Conservation (phyloP, 331 rosid genomes). For the Acacia concinna region DNA sequence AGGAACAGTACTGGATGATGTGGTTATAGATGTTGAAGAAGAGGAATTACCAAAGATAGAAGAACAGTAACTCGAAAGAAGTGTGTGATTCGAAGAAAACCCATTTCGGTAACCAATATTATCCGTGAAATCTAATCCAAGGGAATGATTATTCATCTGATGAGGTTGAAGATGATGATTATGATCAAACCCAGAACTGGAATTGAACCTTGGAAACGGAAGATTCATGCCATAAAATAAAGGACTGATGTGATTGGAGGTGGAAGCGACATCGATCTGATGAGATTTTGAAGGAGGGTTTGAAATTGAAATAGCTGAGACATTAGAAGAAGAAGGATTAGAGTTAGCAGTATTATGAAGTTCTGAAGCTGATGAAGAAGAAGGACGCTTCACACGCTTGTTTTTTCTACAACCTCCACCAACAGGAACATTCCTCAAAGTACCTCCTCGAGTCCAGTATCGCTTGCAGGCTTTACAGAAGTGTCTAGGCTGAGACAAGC, state of each 20-base stretch:
- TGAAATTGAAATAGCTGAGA: constrained; percentile 36
- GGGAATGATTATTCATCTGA: constrained; percentile 26
- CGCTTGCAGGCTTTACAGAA: constrained; percentile 96
- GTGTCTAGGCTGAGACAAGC: constrained; percentile 87
- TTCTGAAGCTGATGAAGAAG: constrained; percentile 33
- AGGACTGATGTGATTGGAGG: constrained; percentile 48
- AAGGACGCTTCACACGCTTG: constrained; percentile 67
- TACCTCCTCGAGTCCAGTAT: constrained; percentile 94
- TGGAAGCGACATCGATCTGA: constrained; percentile 44
- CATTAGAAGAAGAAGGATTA: constrained; percentile 1
- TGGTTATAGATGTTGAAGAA: constrained; percentile 30
- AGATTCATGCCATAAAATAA: constrained; percentile 63
- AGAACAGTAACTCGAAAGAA: constrained; percentile 51
- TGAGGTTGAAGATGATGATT: constrained; percentile 34
- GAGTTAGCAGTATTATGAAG: constrained; percentile 14
- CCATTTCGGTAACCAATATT: constrained; percentile 44
- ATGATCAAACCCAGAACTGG: constrained; percentile 45
- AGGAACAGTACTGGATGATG: constrained; percentile 31
- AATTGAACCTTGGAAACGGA: constrained; percentile 56
- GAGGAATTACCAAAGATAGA: constrained; percentile 43
- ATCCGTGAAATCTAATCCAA: constrained; percentile 61
- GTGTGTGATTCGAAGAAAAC: constrained; percentile 44
- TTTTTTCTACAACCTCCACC: constrained; percentile 93
- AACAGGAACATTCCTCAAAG: constrained; percentile 85
- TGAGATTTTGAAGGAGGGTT: constrained; percentile 43